phyloP scores from a whole-genome alignment of 306 rosid species.

The Cicer yamashitae region DNA sequence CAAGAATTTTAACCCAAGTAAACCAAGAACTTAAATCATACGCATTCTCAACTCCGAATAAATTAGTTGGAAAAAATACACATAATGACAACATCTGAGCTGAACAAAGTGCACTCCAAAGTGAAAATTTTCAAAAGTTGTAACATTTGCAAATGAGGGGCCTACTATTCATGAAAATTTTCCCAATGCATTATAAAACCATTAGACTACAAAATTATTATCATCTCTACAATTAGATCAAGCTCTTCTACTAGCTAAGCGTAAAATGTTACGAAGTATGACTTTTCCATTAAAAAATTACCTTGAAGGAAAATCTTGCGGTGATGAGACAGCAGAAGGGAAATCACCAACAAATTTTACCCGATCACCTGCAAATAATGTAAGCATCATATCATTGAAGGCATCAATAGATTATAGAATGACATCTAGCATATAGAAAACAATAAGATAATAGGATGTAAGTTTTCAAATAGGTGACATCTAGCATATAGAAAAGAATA shows the following conservation, averaged over 20 bases:
- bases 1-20: not conserved
- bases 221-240: slow-evolving; percentile 23
- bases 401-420: not conserved
- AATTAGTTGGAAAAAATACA: not conserved
- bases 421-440: not conserved
- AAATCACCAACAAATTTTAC: slow-evolving; percentile 80
- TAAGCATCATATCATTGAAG: slow-evolving; percentile 25
- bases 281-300: slow-evolving; percentile 41
- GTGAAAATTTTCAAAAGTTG: not conserved
- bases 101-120: not conserved
- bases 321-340: slow-evolving; percentile 54
- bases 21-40: not conserved
- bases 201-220: not conserved
- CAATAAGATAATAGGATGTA: not conserved
- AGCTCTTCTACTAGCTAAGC: not conserved
- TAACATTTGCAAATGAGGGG: slow-evolving; percentile 5
- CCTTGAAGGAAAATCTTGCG: slow-evolving; percentile 68
- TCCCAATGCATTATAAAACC: not conserved
- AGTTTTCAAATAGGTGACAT: slow-evolving; percentile 4
- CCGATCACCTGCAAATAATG: slow-evolving; percentile 76
- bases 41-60: slow-evolving; percentile 14
- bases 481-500: not conserved
- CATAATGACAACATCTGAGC: slow-evolving; percentile 7
- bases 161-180: slow-evolving; percentile 18
- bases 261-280: not conserved